These are phyloP conservation scores for Pulveroboletus sp. DNA, from an alignment of 768 basidiomycete species.

Conservation along the genomic window DNA sequence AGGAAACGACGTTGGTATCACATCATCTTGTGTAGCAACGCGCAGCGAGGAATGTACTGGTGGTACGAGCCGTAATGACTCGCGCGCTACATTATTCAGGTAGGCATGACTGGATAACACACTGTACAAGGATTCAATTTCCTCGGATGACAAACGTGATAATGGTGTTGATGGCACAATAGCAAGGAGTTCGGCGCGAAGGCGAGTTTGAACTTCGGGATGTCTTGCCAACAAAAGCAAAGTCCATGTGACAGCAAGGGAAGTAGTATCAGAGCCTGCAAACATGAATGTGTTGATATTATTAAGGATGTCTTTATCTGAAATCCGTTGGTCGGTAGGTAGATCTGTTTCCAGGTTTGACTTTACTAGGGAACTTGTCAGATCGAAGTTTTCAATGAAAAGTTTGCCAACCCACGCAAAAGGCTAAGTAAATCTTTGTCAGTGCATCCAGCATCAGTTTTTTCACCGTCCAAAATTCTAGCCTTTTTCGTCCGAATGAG, in stretches of 20 bases:
- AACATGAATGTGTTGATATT: slow-evolving; percentile 91
- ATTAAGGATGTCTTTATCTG: slow-evolving; percentile 83
- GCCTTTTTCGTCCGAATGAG: slow-evolving; percentile 79
- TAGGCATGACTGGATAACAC: slow-evolving; percentile 61
- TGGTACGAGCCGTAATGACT: slow-evolving; percentile 74
- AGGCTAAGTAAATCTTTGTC: slow-evolving; percentile 79
- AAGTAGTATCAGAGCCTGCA: slow-evolving; percentile 86
- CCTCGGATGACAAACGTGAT: slow-evolving; percentile 55
- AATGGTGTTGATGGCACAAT: slow-evolving; percentile 41
- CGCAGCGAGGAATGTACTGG: slow-evolving; percentile 82
- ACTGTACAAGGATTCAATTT: slow-evolving; percentile 58
- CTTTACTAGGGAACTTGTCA: slow-evolving; percentile 54
- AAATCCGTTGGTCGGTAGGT: slow-evolving; percentile 66
- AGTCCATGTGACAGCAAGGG: slow-evolving; percentile 82
- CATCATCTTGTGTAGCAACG: slow-evolving; percentile 75
- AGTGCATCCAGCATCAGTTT: slow-evolving; percentile 45
- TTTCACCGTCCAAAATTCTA: slow-evolving; percentile 61
- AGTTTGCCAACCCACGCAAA: slow-evolving; percentile 50
- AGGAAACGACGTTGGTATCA: slow-evolving; percentile 67
- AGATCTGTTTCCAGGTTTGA: slow-evolving; percentile 76
- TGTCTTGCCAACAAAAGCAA: slow-evolving; percentile 70
- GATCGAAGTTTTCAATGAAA: not conserved
- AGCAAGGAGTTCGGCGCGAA: slow-evolving; percentile 65
- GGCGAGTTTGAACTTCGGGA: slow-evolving; percentile 61
- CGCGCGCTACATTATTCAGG: slow-evolving; percentile 73